Conservation (phyloP, 192 early-diverging fungal species). For the Anaeromyces robustus region DNA sequence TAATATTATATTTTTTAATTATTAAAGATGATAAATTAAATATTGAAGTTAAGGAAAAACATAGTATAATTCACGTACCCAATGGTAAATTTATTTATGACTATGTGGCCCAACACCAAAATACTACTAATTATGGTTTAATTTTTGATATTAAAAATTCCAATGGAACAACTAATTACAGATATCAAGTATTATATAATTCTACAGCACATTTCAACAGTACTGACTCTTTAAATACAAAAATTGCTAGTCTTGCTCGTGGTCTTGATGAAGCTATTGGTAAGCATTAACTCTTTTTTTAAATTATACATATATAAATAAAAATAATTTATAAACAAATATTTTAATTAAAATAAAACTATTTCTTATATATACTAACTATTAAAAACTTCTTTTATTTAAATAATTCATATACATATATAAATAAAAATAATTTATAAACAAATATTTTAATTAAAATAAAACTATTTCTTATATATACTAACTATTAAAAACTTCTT, state of each 20-base stretch:
- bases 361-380: too few relatives aligned
- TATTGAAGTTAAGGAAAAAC: conserved; percentile 10
- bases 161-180: conserved; percentile 19
- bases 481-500: too few relatives aligned
- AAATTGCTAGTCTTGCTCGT: conserved; percentile 35
- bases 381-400: too few relatives aligned
- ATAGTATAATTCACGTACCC: conserved; percentile 37
- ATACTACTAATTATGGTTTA: conserved; percentile 41
- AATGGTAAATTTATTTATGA: conserved; percentile 46
- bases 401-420: too few relatives aligned
- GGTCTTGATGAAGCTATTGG: conserved; percentile 56
- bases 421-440: too few relatives aligned
- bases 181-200: conserved; percentile 66
- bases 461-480: too few relatives aligned
- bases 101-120: conserved; percentile 45
- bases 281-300: too few relatives aligned
- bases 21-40: conserved; percentile 1
- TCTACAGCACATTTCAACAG: conserved; percentile 31
- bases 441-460: too few relatives aligned
- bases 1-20: neutral
- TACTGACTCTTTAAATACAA: conserved; percentile 40
- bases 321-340: too few relatives aligned
- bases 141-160: neutral
- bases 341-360: too few relatives aligned
- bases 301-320: too few relatives aligned